phyloP scores from a whole-genome alignment of 129 eudicot species.

The Lonicera japonica region DNA sequence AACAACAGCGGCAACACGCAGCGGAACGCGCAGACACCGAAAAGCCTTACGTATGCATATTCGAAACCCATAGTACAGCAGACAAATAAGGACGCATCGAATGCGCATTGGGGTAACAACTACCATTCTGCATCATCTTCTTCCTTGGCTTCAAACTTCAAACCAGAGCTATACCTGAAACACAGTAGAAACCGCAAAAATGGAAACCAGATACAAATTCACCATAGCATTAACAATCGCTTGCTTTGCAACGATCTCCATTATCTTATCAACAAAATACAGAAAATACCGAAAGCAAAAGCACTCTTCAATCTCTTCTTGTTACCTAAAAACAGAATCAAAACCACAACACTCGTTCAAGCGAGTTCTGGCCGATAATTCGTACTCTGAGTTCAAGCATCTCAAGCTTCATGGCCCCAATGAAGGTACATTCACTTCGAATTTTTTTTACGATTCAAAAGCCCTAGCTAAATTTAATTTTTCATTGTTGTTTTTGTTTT shows the following conservation, averaged over 20 bases:
- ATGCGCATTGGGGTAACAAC: no score
- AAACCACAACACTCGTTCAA: conserved; percentile 64
- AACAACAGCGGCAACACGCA: no score
- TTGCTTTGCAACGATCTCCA: conserved; percentile 33
- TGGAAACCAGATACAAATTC: conserved; percentile 31
- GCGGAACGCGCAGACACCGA: no score
- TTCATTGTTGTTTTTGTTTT: background rate
- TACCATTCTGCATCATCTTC: no score
- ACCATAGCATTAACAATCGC: conserved; percentile 36
- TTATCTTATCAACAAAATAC: conserved; percentile 23
- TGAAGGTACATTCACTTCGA: conserved; percentile 10
- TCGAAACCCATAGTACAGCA: no score
- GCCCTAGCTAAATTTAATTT: background rate
- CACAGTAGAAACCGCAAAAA: conserved; percentile 1
- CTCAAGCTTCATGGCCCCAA: conserved; percentile 29
- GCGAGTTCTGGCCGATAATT: conserved; percentile 71
- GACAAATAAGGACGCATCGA: no score
- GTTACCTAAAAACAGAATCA: conserved; percentile 51
- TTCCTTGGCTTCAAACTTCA: conserved; percentile 2
- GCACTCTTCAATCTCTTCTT: conserved; percentile 17
- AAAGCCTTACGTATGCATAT: no score
- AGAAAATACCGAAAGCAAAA: conserved; percentile 29
- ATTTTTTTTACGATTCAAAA: background rate
- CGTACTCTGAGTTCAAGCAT: conserved; percentile 70
- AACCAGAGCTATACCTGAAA: no score